Base-by-base conservation (phyloP, 2,329 filamentous ascomycete genomes). In the Penicillium sp. region DNA sequence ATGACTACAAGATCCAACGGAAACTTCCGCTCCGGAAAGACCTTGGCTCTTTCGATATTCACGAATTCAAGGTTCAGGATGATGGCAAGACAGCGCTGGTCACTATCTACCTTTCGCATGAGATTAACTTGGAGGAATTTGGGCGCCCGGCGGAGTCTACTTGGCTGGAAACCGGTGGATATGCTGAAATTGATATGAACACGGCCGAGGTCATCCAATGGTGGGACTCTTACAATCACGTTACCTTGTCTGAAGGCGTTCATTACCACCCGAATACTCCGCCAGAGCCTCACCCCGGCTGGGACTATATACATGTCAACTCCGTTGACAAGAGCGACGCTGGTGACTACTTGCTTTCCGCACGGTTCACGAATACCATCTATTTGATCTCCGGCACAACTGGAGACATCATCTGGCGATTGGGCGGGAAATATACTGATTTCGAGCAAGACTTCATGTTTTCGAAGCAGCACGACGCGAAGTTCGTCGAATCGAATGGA, bases 1-100 rank as follows among this genome's bases (percentile, higher is more conserved):
- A 72, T 38, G 64, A 70, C 40, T 78, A 77, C 51, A 58, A 72
- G 31, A 63, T 74, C n/a, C 67, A 73, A 29, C 65, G 69, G 50
- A 71, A 70, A 28, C 60, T 77, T 13, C 60, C 63, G 25, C 47
- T 64, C 16, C 54, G 57, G 13, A 38, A 49, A 4, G 60, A 64
- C 16, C 52, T 64, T 5, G 59, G 57, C 9, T 37, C 36, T 3
- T 66, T 71, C 42, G 65, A 72, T 36, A 71, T 70, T 40, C 70
- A 73, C 49, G 70, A 73, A 38, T 70, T 71, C 54, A 67, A 66
- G 7, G 45, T 72, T 5, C 55, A 64, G 36, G 49, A 67, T 9
- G 55, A 64, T 35, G 69, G 69, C 8, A 53, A 57, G 25, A 62
- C 62, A 9, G 69, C 65, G 1, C 47, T 73, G 51, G 55, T 41